Conservation (phyloP, 2,329 filamentous ascomycete species). For the Microdochium paspali region DNA sequence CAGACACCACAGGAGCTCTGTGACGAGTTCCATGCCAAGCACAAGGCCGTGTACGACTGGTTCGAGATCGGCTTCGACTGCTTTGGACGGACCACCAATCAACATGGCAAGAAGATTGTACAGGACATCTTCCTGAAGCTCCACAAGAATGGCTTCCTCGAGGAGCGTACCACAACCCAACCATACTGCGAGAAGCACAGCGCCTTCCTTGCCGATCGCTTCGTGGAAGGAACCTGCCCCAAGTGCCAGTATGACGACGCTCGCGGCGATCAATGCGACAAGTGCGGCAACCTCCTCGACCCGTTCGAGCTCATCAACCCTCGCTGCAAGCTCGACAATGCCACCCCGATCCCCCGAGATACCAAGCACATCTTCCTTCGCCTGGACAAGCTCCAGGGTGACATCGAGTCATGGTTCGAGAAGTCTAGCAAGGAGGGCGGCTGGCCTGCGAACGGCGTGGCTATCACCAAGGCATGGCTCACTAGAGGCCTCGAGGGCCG, state of each 20-base stretch:
- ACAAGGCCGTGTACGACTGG: slow-evolving; percentile 90
- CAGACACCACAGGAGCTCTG: slow-evolving; percentile 77
- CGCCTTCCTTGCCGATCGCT: slow-evolving; percentile 76
- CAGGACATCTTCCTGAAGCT: slow-evolving; percentile 85
- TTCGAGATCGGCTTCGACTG: slow-evolving; percentile 93
- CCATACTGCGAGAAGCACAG: slow-evolving; percentile 78
- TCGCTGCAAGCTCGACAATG: slow-evolving; percentile 82
- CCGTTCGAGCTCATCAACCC: slow-evolving; percentile 61
- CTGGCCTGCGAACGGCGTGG: slow-evolving; percentile 67
- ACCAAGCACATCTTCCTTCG: slow-evolving; percentile 91
- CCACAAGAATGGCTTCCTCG: slow-evolving; percentile 79
- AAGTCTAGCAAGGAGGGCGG: slow-evolving; percentile 63
- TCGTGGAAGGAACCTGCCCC: slow-evolving; percentile 71
- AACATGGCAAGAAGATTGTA: slow-evolving; percentile 82
- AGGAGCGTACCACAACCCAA: slow-evolving; percentile 80
- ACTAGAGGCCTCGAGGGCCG: slow-evolving; percentile 76
- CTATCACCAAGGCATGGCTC: slow-evolving; percentile 74
- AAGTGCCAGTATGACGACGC: slow-evolving; percentile 65
- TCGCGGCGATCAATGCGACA: slow-evolving; percentile 24
- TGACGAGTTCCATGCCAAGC: slow-evolving; percentile 84
- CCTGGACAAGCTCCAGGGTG: slow-evolving; percentile 71
- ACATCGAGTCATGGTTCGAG: slow-evolving; percentile 69
- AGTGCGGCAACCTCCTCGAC: slow-evolving; percentile 20
- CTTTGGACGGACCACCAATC: slow-evolving; percentile 86
- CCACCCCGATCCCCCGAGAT: slow-evolving; percentile 66